Base-by-base conservation (phyloP, 2,329 filamentous ascomycete genomes). In the Calonectria montana region DNA sequence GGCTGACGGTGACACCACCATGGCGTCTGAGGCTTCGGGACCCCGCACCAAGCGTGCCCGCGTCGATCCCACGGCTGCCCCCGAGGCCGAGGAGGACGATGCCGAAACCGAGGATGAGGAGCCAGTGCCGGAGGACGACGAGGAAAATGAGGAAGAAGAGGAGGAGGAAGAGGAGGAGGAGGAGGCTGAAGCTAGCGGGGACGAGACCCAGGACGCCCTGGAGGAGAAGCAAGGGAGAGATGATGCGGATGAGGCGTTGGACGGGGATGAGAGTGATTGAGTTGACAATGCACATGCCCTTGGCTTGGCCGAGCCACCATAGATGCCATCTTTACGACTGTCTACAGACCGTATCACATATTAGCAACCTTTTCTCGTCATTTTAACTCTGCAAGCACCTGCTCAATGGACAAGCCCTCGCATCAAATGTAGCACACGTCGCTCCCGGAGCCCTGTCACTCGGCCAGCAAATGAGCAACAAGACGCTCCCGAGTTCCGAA, bases 251-350 rank as follows among this genome's bases (percentile, higher is more conserved):
- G 92, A 93, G 74, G 91, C 90, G 15, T 81, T 92, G 70, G 91
- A 92, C 75, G 90, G 88, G 13, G 87, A 89, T 64, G 90, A 92
- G 73, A 91, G 89, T 76, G 89, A 91, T 68, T 91, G 80, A 73
- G 37, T n/a, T 50, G 43, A 29, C 23, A 23, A 18, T 25, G 18
- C 2, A 37, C 29, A 21, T 31, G 16, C 21, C 25, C 29, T 23
- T 15, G 21, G 18, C 23, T 23, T 67, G 16, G 5, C 2, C 61
- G 21, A 23, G 23, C 57, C 39, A n/a, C 37, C 25, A 47, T 68
- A 41, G 25, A 27, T 68, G 27, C 23, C 57, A 43, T 18, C 18
- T 29, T 31, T 39, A 43, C n/a, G 27, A 43, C 35, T 41, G 13
- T 4, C 35, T 13, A 62, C 31, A 15, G n/a, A 35, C 18, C 50